Evolutionary conservation across 2,329 filamentous ascomycete species (phyloP).

Genomic region (Claviceps purpurea): DNA sequence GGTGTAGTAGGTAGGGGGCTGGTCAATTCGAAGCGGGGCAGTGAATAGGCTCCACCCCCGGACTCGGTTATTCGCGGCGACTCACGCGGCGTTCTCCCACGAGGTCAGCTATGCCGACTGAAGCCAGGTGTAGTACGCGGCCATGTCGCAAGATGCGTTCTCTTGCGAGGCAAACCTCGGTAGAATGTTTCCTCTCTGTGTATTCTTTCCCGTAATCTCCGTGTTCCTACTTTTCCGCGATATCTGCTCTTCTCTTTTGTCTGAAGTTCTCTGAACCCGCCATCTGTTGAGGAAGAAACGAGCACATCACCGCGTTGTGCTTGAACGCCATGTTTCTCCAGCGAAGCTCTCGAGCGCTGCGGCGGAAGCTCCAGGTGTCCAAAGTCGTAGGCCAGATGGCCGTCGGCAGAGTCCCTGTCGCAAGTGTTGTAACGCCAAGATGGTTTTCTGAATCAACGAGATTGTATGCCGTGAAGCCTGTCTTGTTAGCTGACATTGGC

Average conservation of each 20-base stretch:
- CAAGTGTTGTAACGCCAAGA: conserved; percentile 19
- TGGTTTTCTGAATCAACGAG: conserved; percentile 38
- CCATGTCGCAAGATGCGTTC: neutral
- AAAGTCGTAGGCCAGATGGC: conserved; percentile 24
- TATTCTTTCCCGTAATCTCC: neutral
- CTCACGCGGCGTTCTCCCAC: conserved; percentile 6
- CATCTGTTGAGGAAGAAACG: neutral
- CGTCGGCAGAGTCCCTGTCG: conserved; percentile 16
- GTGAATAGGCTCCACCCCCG: neutral
- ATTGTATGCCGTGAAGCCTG: conserved; percentile 56
- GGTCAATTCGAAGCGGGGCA: too few relatives aligned
- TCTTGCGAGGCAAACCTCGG: too few relatives aligned
- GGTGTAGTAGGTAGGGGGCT: neutral
- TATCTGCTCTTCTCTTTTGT: neutral
- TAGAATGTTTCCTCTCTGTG: neutral
- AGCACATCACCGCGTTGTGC: neutral
- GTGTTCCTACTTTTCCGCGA: neutral
- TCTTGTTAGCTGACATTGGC: conserved; percentile 72
- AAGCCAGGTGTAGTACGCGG: conserved; percentile 13
- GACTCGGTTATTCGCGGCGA: conserved; percentile 25
- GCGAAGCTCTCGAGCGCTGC: conserved; percentile 34
- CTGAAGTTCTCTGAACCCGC: neutral
- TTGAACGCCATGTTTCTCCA: conserved; percentile 38
- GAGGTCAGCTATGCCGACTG: conserved; percentile 21
- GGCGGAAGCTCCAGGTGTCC: conserved; percentile 36